Conservation (phyloP, 495 filamentous ascomycete genomes). For the Talaromyces nanjingensis region DNA sequence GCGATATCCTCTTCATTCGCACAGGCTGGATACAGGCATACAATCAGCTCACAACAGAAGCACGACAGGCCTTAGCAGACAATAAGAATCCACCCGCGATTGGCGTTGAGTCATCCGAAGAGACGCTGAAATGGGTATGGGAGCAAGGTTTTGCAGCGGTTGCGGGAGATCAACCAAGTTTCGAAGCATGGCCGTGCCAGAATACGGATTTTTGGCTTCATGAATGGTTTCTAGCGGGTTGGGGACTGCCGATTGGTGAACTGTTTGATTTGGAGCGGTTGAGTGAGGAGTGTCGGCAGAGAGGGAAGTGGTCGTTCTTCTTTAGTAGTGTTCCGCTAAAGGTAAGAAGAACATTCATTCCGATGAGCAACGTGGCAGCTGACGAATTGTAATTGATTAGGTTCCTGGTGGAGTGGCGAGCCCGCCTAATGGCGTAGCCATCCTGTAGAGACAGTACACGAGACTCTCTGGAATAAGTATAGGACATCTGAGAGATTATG, state of each 20-base stretch:
- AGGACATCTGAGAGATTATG: not conserved
- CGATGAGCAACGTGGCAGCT: not conserved
- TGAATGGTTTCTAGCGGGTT: conserved; percentile 47
- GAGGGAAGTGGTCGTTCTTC: conserved; percentile 43
- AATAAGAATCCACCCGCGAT: too few relatives aligned
- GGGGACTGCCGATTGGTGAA: conserved; percentile 54
- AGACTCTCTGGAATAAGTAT: not conserved
- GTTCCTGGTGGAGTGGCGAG: conserved; percentile 5
- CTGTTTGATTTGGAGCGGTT: conserved; percentile 50
- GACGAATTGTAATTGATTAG: not conserved
- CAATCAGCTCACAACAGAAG: too few relatives aligned
- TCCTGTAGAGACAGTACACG: not conserved
- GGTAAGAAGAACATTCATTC: conserved; percentile 18
- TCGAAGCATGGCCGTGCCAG: conserved; percentile 26
- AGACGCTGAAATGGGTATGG: too few relatives aligned
- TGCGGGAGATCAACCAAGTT: too few relatives aligned
- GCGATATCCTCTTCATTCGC: too few relatives aligned
- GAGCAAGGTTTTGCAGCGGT: too few relatives aligned
- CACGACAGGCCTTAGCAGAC: too few relatives aligned
- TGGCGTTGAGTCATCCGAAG: too few relatives aligned
- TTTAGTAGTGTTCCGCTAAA: conserved; percentile 50
- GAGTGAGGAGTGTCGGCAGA: conserved; percentile 33
- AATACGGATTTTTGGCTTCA: conserved; percentile 31
- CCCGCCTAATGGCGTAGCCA: not conserved
- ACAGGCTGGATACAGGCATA: too few relatives aligned